Evolutionary conservation across 2,329 filamentous ascomycete genomes (phyloP), one percentile per base, ranked within the genome.

Genomic region (Daldinia sp.): DNA sequence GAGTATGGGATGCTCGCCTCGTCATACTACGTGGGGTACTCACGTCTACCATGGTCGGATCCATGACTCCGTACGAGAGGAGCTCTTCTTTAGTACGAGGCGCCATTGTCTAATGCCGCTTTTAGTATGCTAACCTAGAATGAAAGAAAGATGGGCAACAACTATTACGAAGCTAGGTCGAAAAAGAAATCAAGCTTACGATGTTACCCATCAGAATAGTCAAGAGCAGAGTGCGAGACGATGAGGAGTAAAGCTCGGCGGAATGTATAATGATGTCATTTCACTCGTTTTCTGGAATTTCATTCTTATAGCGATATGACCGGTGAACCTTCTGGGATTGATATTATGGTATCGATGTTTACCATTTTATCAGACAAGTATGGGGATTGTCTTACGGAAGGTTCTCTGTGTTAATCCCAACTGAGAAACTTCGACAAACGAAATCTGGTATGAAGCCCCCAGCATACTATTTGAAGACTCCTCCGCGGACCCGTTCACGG

Each of bases 11-110:
- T 21, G 4, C 13, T 19, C 5, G 25, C 9, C 21, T 39, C 17
- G 29, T n/a, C n/a, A 39, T 50, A 13, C n/a, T n/a, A n/a, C n/a
- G n/a, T n/a, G n/a, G n/a, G 23, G 10, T 21, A 60, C 69, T 69
- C 30, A 70, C 68, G 25, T 67, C 65, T 45, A 47, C 53, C 58
- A 71, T 66, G 43, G 59, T 58, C 11, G 67, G 68, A 59, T 70
- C 68, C 61, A 67, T 68, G 45, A 70, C 45, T 43, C 64, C 62
- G 21, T 68, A 70, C 2, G 68, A 64, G 7, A 60, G 47, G 32
- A 71, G 65, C 32, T 71, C 67, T 60, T 70, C 64, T 45, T 63
- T 41, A 15, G 65, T 68, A 8, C 70, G 68, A 11, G 67, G 61
- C 11, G 62, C 52, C 70, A 71, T 71, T 29, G 29, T 58, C n/a